Evolutionary conservation across 192 early-diverging fungal species (phyloP), one percentile per base, ranked within the genome.

Genomic region (Backusella westeae): DNA sequence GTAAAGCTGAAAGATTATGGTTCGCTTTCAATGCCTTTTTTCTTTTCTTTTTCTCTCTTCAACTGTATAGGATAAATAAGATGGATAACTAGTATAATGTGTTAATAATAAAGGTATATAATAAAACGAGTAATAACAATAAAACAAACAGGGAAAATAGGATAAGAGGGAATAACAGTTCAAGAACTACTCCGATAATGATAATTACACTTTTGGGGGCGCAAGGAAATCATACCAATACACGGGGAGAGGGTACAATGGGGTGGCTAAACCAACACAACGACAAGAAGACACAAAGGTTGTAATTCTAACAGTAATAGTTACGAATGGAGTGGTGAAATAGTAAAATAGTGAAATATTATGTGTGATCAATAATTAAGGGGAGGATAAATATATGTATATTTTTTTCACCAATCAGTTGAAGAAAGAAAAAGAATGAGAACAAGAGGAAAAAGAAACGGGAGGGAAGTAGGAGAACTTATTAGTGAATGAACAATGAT

Each of bases 161-260:
- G 12, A 21, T 29, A 63, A 63, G 26, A 29, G 56, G 15, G 42
- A 49, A 71, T 29, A 71, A 71, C 26, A 44, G 35, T 46, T 71
- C 41, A 71, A 71, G 39, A 32, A 46, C 44, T 49, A 71, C 70
- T 71, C 44, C 70, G 70, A 71, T 49, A 71, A 71, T 71, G 35
- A 71, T 49, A 71, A 71, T 71, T 71, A 71, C 70, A 71, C 70
- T 71, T 71, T 71, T 71, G 70, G 39, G 49, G 70, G 23, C 70
- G 70, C 70, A 71, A 49, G 42, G 39, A 71, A 34, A 71, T 71
- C 70, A 71, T 71, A 71, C 70, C 70, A 71, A 71, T 71, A 32
- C 14, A 39, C 12, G 7, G 21, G 35, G 10, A 38, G 36, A 41
- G n/a, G 68, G 68, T 69, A 69, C 38, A 69, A 69, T 35, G 68